These are phyloP conservation scores for Prunus mongolica DNA, from an alignment of 306 rosid species.

Conservation along the genomic window DNA sequence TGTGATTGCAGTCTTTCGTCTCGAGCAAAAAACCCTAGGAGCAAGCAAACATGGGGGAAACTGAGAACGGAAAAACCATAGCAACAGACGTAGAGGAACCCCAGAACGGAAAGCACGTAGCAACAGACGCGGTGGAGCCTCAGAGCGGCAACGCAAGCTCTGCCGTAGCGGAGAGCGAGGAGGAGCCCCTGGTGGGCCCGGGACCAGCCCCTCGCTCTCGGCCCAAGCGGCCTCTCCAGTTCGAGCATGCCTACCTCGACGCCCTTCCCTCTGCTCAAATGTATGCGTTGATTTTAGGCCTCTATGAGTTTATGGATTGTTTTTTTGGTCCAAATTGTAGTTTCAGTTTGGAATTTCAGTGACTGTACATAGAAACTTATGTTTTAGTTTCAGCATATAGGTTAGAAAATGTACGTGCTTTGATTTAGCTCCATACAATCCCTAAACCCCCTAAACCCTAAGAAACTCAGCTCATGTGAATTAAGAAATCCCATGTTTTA, in stretches of 20 bases:
- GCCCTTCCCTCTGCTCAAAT: conserved; percentile 86
- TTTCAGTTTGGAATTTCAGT: not conserved
- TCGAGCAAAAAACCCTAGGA: not conserved
- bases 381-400: not conserved
- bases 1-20: not conserved
- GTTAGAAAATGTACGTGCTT: not conserved
- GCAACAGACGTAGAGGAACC: conserved; percentile 21
- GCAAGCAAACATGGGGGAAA: conserved; percentile 13
- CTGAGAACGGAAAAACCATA: not conserved
- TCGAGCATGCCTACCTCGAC: conserved; percentile 92
- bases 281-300: conserved; percentile 20
- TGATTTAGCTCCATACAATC: not conserved
- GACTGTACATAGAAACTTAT: not conserved
- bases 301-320: not conserved
- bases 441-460: not conserved
- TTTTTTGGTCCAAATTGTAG: not conserved
- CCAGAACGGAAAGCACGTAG: conserved; percentile 6
- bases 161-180: conserved; percentile 35
- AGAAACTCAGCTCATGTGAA: not conserved
- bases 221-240: conserved; percentile 89
- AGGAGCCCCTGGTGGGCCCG: conserved; percentile 54
- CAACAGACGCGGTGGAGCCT: conserved; percentile 13
- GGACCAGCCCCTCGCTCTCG: conserved; percentile 79
- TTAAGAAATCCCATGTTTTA: not conserved
- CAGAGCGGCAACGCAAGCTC: conserved; percentile 19